Conservation (phyloP, 345 rosid genomes). For the Pseudoturritis turrita region DNA sequence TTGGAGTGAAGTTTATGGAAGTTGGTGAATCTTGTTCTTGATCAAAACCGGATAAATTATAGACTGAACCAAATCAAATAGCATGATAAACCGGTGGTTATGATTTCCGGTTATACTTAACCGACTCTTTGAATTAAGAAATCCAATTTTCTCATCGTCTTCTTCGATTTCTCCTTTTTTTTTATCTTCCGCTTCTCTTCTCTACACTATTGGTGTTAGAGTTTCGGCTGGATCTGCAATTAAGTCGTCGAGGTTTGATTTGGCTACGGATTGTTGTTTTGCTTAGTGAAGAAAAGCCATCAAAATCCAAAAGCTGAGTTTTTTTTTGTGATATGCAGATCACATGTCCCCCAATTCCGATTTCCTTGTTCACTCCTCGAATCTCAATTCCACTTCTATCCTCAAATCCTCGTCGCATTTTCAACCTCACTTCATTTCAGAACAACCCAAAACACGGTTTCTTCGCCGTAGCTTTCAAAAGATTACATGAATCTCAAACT, state of each 20-base stretch:
- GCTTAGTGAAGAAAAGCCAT: conserved; percentile 5
- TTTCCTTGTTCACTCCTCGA: conserved; percentile 6
- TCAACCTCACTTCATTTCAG: neutral
- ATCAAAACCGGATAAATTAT: neutral
- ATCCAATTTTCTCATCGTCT: neutral
- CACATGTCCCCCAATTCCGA: neutral
- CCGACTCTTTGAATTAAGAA: neutral
- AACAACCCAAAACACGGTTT: neutral
- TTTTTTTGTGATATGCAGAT: conserved; percentile 24
- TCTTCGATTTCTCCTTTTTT: neutral
- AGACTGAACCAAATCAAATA: neutral
- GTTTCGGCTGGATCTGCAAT: neutral
- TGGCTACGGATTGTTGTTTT: neutral
- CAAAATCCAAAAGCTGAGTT: neutral
- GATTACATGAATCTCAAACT: conserved; percentile 21
- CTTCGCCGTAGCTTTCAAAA: neutral
- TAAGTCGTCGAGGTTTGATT: neutral
- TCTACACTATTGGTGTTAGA: neutral
- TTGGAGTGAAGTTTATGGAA: neutral
- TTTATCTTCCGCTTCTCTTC: neutral
- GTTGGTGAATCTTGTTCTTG: neutral
- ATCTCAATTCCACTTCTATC: neutral
- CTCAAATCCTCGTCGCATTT: conserved; percentile 9
- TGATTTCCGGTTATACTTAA: neutral
- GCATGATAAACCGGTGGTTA: neutral